Evolutionary conservation across 164 flowering plant genomes (phyloP).

Genomic region (Malania oleifera): DNA sequence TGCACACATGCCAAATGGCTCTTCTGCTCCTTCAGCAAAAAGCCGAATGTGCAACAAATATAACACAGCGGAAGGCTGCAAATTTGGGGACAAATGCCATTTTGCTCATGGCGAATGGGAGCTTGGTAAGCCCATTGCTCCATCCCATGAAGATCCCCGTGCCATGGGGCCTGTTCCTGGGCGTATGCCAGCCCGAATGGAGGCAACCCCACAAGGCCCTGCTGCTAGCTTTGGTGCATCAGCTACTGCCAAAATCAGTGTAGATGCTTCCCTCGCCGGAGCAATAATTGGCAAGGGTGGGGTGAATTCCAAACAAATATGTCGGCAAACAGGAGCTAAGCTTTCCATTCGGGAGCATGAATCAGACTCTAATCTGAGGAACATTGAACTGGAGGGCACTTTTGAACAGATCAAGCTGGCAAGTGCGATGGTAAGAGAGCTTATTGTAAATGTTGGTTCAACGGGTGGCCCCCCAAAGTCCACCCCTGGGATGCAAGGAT

Average conservation of each 20-base stretch:
- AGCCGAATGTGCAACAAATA: constrained; percentile 66
- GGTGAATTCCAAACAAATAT: constrained; percentile 85
- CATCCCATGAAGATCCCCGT: constrained; percentile 48
- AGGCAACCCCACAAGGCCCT: constrained; percentile 39
- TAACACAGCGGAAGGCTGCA: constrained; percentile 80
- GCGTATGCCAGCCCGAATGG: constrained; percentile 33
- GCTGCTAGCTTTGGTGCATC: constrained; percentile 75
- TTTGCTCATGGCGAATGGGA: constrained; percentile 92
- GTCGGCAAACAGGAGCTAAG: constrained; percentile 78
- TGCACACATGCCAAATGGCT: constrained; percentile 31
- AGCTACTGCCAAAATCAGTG: constrained; percentile 84
- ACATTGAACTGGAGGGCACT: constrained; percentile 88
- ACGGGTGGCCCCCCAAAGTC: constrained; percentile 17
- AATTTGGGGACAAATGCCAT: constrained; percentile 84
- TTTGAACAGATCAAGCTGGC: constrained; percentile 93
- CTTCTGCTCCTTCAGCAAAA: constrained; percentile 38
- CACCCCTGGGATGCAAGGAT: constrained; percentile 7
- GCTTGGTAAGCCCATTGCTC: constrained; percentile 54
- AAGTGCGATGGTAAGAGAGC: constrained; percentile 71
- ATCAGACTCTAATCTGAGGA: constrained; percentile 61
- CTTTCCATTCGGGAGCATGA: constrained; percentile 84
- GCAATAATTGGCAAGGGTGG: constrained; percentile 94
- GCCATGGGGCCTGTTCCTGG: constrained; percentile 32
- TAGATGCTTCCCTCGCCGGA: constrained; percentile 87
- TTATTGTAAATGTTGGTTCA: constrained; percentile 46